These are phyloP conservation scores for Serpula lacrymans DNA, from an alignment of 768 basidiomycete genomes.

Conservation along the genomic window DNA sequence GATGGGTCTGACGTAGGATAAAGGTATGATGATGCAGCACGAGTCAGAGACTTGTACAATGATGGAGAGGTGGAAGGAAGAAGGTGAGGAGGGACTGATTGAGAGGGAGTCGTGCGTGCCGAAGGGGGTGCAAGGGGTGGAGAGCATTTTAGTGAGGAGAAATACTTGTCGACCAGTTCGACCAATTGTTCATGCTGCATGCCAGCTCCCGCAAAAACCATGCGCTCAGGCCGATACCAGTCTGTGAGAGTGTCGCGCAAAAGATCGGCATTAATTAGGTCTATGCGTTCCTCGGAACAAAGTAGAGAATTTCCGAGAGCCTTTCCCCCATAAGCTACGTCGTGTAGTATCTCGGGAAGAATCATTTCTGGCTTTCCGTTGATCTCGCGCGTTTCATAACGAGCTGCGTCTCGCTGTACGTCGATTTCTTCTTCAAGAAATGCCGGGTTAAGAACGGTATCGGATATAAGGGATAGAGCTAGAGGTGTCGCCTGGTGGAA, in stretches of 20 bases:
- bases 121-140: slow-evolving; percentile 20
- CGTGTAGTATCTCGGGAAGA: slow-evolving; percentile 86
- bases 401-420: slow-evolving; percentile 80
- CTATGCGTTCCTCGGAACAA: slow-evolving; percentile 82
- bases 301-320: slow-evolving; percentile 89
- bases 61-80: slow-evolving; percentile 53
- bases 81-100: slow-evolving; percentile 51
- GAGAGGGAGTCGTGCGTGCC: slow-evolving; percentile 26
- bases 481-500: slow-evolving; percentile 79
- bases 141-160: slow-evolving; percentile 59
- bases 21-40: slow-evolving; percentile 73
- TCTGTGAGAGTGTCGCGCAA: slow-evolving; percentile 64
- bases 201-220: slow-evolving; percentile 94
- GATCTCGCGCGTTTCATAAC: slow-evolving; percentile 89
- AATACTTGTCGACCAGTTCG: slow-evolving; percentile 79
- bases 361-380: slow-evolving; percentile 88
- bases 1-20: slow-evolving; percentile 35
- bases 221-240: slow-evolving; percentile 92
- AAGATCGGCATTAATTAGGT: slow-evolving; percentile 55
- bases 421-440: slow-evolving; percentile 78
- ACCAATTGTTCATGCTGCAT: slow-evolving; percentile 89
- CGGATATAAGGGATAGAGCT: slow-evolving; percentile 85
- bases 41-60: slow-evolving; percentile 64
- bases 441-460: slow-evolving; percentile 80
- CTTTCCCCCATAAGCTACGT: slow-evolving; percentile 72